phyloP scores from a whole-genome alignment of 345 rosid species.

The Turnera subulata region DNA sequence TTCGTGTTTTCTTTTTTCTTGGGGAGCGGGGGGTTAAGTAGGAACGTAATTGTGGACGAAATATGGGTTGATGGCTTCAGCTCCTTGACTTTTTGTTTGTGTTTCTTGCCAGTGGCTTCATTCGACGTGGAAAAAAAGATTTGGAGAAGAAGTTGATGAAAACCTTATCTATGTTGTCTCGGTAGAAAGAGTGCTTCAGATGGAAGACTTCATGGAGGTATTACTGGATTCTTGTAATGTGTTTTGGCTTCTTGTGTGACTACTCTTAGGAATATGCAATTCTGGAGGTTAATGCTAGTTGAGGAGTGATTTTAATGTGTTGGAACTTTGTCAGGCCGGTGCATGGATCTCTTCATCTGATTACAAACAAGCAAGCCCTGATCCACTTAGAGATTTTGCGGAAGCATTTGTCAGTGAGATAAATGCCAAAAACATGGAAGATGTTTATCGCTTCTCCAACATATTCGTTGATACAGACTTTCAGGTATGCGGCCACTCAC shows the following conservation, averaged over 20 bases:
- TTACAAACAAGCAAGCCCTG: slow-evolving; percentile 65
- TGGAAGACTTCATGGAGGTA: slow-evolving; percentile 91
- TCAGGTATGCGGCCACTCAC: slow-evolving; percentile 45
- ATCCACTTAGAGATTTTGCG: slow-evolving; percentile 78
- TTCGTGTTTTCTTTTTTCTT: too few species aligned
- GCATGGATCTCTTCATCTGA: slow-evolving; percentile 72
- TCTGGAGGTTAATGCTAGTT: not conserved
- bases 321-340: slow-evolving; percentile 54
- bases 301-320: slow-evolving; percentile 6
- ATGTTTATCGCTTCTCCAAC: slow-evolving; percentile 74
- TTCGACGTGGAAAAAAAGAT: slow-evolving; percentile 70
- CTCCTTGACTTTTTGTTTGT: not conserved
- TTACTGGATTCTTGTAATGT: not conserved
- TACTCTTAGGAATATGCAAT: not conserved
- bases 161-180: slow-evolving; percentile 50
- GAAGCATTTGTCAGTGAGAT: slow-evolving; percentile 66
- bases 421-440: slow-evolving; percentile 65
- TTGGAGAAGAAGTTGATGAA: slow-evolving; percentile 60
- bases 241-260: not conserved
- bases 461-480: slow-evolving; percentile 71
- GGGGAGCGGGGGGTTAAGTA: too few species aligned
- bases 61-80: not conserved
- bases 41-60: too few species aligned
- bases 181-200: slow-evolving; percentile 77
- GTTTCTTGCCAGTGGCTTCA: slow-evolving; percentile 44